Evolutionary conservation across 352 stramenopile genomes (phyloP).

Genomic region (Pythium grandisporangium): DNA sequence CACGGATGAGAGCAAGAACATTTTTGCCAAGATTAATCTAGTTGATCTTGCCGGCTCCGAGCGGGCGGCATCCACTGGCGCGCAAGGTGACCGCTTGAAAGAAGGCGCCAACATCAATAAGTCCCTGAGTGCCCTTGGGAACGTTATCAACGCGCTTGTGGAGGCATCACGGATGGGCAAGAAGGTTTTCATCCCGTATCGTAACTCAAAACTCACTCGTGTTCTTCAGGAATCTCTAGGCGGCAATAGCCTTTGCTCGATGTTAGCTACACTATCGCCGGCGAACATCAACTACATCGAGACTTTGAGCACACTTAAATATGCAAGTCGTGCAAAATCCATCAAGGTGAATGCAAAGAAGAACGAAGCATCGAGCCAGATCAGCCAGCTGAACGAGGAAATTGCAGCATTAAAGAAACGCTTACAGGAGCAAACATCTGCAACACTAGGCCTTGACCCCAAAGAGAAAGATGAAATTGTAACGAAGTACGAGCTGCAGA

Average conservation of each 20-base stretch:
- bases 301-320: conserved; percentile 94
- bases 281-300: conserved; percentile 94
- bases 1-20: conserved; percentile 75
- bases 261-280: conserved; percentile 92
- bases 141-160: conserved; percentile 91
- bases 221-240: conserved; percentile 89
- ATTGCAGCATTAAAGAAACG: conserved; percentile 85
- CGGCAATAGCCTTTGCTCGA: conserved; percentile 92
- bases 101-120: conserved; percentile 95
- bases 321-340: conserved; percentile 90
- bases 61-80: conserved; percentile 85
- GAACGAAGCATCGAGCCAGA: conserved; percentile 89
- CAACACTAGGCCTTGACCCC: conserved; percentile 54
- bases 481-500: conserved; percentile 81
- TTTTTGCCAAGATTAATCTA: conserved; percentile 92
- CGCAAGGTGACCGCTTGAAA: conserved; percentile 84
- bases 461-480: conserved; percentile 87
- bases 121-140: conserved; percentile 86
- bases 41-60: conserved; percentile 92
- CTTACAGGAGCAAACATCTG: conserved; percentile 64
- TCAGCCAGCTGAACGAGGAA: conserved; percentile 87
- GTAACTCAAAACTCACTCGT: conserved; percentile 92
- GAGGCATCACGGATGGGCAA: conserved; percentile 71
- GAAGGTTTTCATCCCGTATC: conserved; percentile 90
- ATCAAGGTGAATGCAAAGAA: conserved; percentile 93